Conservation (phyloP, 164 flowering plant genomes). For the Sextonia rubra region DNA sequence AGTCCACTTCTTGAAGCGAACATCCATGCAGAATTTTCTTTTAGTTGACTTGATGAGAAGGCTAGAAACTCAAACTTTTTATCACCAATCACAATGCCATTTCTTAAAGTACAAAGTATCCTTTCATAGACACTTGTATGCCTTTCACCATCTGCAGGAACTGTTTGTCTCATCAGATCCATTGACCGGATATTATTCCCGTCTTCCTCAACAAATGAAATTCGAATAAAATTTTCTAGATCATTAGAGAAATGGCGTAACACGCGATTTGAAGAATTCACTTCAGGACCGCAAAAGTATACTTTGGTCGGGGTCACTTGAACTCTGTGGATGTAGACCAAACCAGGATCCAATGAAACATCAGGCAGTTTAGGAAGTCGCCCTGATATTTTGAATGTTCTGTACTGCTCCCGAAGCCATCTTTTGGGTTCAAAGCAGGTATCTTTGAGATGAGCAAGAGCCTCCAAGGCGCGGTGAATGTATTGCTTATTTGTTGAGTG, state of each 20-base stretch:
- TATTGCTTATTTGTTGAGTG: slow-evolving; percentile 11
- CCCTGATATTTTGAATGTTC: slow-evolving; percentile 17
- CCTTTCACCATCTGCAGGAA: slow-evolving; percentile 7
- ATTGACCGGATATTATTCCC: slow-evolving; percentile 51
- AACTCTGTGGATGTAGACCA: slow-evolving; percentile 68
- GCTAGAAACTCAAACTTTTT: slow-evolving; percentile 92
- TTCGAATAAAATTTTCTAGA: slow-evolving; percentile 68
- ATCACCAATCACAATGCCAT: slow-evolving; percentile 69
- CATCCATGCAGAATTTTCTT: slow-evolving; percentile 84
- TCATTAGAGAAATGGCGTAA: slow-evolving; percentile 41
- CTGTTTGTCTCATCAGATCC: slow-evolving; percentile 39
- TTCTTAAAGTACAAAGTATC: slow-evolving; percentile 42
- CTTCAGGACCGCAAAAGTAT: slow-evolving; percentile 74
- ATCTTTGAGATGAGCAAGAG: slow-evolving; percentile 47
- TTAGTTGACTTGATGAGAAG: slow-evolving; percentile 78
- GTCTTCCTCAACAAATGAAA: slow-evolving; percentile 83
- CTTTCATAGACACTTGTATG: slow-evolving; percentile 51
- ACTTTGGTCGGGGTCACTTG: slow-evolving; percentile 74
- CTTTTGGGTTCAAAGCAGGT: slow-evolving; percentile 75
- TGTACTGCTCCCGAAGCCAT: slow-evolving; percentile 57
- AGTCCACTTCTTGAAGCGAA: slow-evolving; percentile 59
- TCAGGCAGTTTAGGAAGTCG: slow-evolving; percentile 25
- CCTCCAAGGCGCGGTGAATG: slow-evolving; percentile 65
- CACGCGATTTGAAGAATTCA: slow-evolving; percentile 74
- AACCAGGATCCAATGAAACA: slow-evolving; percentile 50